Conservation (phyloP, 2,329 filamentous ascomycete species). For the Rhynchosporium agropyri region DNA sequence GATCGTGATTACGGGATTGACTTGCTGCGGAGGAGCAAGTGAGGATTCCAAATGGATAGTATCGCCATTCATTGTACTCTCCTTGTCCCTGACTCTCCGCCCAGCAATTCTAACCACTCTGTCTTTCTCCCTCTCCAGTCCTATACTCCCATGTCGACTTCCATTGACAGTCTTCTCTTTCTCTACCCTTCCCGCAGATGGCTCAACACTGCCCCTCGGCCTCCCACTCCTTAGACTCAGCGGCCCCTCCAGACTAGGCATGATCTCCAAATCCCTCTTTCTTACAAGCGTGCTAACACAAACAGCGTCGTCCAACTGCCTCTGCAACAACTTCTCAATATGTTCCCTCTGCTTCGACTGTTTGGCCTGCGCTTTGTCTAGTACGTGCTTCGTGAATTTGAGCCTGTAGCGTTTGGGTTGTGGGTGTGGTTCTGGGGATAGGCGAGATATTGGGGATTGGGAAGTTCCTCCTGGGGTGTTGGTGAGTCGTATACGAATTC, state of each 20-base stretch:
- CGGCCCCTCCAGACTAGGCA: constrained; percentile 20
- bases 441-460: constrained; percentile 2
- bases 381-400: constrained; percentile 9
- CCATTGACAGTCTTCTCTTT: constrained; percentile 4
- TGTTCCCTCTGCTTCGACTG: constrained; percentile 2
- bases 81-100: constrained; percentile 4
- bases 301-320: constrained; percentile 10
- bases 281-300: constrained; percentile 19
- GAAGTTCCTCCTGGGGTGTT: no score
- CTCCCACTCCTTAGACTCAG: constrained; percentile 19
- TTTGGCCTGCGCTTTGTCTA: constrained; percentile 11
- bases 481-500: background rate
- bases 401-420: constrained; percentile 14
- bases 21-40: background rate
- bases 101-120: background rate
- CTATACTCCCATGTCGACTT: background rate
- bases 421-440: constrained; percentile 12
- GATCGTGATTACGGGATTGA: background rate
- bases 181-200: background rate
- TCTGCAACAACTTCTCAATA: constrained; percentile 6
- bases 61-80: background rate
- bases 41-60: background rate
- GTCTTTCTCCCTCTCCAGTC: background rate
- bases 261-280: constrained; percentile 18
- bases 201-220: background rate